Evolutionary conservation across 2,329 filamentous ascomycete species (phyloP), one percentile per base, ranked within the genome.

Genomic region (Penicillium sp.): DNA sequence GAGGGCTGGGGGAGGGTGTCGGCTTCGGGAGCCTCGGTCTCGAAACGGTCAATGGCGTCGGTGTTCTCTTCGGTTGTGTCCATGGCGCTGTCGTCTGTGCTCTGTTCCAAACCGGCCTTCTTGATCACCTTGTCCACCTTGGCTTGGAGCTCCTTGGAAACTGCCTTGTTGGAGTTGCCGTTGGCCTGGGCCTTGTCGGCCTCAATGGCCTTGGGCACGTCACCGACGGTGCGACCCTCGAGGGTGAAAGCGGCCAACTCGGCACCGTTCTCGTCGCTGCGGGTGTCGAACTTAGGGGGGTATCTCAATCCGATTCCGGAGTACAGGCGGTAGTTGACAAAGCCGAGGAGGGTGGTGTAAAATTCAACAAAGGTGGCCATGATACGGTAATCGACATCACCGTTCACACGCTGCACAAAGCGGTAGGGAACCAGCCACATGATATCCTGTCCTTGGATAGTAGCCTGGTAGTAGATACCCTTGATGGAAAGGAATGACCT

Each of bases 331-430:
- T 92, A 99, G 81, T 99, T 97, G 77, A 97, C 87, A 69, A 99
- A 99, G 57, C 93, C 90, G 18, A 99, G 81, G 13, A 99, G 83
- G 4, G 93, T 97, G 68, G 95, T 96, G 81, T 99, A 99, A 75
- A 99, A 99, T 74, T 99, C 93, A 62, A 99, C 87, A 71, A 99
- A 99, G 4, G 94, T 99, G 56, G 91, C 93, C 94, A 99, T 99
- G 76, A 99, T 99, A 68, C 94, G 84, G 79, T 97, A 99, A 75
- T 99, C 94, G 61, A 99, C 89, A 75, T 99, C 94, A 54, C 89
- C 91, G 39, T 94, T 90, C 13, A 96, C 88, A 64, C 90, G 84
- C 80, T 99, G 94, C 70, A 97, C 96, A 77, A 99, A 99, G 74
- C 91, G 91, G 80, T 99, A 99, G 1, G 94, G 94, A 10, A 97